Conservation (phyloP, 2,329 filamentous ascomycete genomes). For the Periconia sp. region DNA sequence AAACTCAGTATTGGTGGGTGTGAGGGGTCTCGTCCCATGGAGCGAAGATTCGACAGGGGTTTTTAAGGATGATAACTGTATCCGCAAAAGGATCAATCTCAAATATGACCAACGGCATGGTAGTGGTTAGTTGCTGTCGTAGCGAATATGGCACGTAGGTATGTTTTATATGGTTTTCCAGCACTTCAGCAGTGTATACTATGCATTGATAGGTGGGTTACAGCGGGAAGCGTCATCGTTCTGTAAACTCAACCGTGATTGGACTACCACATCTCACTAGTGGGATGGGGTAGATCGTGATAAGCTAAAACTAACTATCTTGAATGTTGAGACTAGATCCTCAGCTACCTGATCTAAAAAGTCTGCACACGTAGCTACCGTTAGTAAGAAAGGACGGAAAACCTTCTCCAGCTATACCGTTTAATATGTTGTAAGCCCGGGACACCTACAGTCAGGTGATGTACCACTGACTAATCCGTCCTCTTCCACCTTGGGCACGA, state of each 20-base stretch:
- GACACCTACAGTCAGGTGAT: too few relatives aligned
- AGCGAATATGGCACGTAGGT: background rate
- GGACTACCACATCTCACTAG: slow-evolving; percentile 1
- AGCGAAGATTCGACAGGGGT: slow-evolving; percentile 7
- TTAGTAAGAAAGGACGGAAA: background rate
- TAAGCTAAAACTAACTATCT: background rate
- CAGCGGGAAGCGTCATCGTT: slow-evolving; percentile 2
- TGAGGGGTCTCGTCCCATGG: slow-evolving; percentile 5
- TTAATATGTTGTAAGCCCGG: too few relatives aligned
- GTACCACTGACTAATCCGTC: too few relatives aligned
- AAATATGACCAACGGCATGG: background rate
- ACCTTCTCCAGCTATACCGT: background rate
- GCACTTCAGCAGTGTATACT: background rate
- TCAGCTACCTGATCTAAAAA: background rate
- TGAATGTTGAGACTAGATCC: slow-evolving; percentile 2
- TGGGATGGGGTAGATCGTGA: background rate
- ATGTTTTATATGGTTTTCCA: slow-evolving; percentile 2
- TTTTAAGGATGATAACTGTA: slow-evolving; percentile 8
- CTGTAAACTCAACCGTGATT: slow-evolving; percentile 1
- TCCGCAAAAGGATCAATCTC: slow-evolving; percentile 10
- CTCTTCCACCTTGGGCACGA: too few relatives aligned
- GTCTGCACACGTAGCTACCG: slow-evolving; percentile 1
- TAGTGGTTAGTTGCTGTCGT: background rate
- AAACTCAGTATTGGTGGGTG: background rate
- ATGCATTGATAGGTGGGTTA: background rate